These are phyloP conservation scores for Aspergillus indologenus DNA, from an alignment of 495 filamentous ascomycete species.

Conservation along the genomic window DNA sequence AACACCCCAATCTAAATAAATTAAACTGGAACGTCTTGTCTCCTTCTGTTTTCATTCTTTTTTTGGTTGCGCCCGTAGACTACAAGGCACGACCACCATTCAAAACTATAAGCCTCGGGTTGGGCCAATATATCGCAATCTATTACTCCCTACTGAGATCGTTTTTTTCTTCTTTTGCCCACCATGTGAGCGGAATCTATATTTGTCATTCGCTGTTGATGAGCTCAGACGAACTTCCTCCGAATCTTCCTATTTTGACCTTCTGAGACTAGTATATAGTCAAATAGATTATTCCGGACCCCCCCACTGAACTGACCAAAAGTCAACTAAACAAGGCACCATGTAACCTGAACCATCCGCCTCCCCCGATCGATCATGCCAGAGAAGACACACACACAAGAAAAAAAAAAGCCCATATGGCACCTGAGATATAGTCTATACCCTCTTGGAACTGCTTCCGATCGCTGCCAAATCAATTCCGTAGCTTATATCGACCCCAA, in stretches of 20 bases:
- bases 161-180: no score
- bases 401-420: constrained; percentile 1
- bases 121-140: neutral
- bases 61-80: neutral
- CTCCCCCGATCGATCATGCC: constrained; percentile 7
- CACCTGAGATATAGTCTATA: constrained; percentile 1
- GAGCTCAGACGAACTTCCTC: neutral
- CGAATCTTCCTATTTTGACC: neutral
- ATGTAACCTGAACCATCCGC: constrained; percentile 2
- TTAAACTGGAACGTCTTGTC: neutral
- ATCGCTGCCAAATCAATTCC: neutral
- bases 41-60: neutral
- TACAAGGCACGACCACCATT: neutral
- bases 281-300: neutral
- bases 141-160: neutral
- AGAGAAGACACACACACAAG: neutral
- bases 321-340: neutral
- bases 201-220: neutral
- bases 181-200: neutral
- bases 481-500: neutral
- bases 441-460: neutral
- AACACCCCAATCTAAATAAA: neutral
- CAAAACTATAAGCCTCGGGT: neutral
- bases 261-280: neutral
- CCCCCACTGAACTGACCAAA: neutral